Evolutionary conservation across 257 asterid genomes (phyloP), one percentile per base, ranked within the genome.

Genomic region (Solanum pinnatisectum): DNA sequence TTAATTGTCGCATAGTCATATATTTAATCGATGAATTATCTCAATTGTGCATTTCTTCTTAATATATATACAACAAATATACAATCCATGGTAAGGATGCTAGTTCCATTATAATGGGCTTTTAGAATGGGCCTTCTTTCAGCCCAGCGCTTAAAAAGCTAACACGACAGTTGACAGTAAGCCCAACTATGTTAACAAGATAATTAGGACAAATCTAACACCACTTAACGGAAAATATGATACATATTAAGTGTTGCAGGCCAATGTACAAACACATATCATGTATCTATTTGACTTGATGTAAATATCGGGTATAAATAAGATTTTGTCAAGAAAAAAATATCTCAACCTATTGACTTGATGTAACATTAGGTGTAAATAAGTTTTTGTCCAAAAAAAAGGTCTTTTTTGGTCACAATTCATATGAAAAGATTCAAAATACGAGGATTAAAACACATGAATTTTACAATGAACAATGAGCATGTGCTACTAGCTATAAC

Each of bases 321-420:
- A 3, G 22, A n/a, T 67, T n/a, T 63, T 63, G 27, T 52, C n/a
- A 11, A 10, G 12, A 23, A 63, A 63, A 63, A 63, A 10, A 4
- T 23, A 10, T 27, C 5, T 67, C 5, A 67, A 67, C 32, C 22
- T 67, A 27, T 13, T 16, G 10, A 0, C 18, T 67, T 67, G 18
- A 25, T 67, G 2, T 25, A 27, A 5, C 74, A 67, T 67, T 32
- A 4, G 1, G 22, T n/a, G 33, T 52, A 18, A 52, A 27, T 13
- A 68, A 27, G 37, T 68, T 68, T 63, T 4, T 65, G 14, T 56
- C 25, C 16, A 5, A 0, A 10, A 65, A 18, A 63, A 10, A 4
- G 0, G 0, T 63, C 0, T 4, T 10, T 10, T 4, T 63, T n/a
- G 0, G 0, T 63, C 33, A 1, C 3, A 63, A 63, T 63, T n/a